A percentile compares a stretch with the other conserved stretches of the same genome.
phyloP scores from a whole-genome alignment of 2,329 filamentous ascomycete species.

The Fusarium devonianum region DNA sequence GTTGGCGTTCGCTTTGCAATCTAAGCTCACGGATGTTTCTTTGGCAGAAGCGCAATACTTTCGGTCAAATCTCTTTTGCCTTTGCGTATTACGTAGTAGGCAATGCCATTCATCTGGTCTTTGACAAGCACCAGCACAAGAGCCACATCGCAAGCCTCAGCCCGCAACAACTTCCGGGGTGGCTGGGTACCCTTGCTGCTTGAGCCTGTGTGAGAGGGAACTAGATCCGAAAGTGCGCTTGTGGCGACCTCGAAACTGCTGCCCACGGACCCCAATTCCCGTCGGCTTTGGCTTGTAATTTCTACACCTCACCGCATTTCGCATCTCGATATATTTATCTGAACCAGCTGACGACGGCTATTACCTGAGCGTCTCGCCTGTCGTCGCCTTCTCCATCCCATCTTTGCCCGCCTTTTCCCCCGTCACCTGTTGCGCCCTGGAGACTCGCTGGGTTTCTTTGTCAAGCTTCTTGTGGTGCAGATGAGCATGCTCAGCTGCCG shows the following conservation, averaged over 20 bases:
- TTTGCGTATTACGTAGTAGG: too few species aligned
- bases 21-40: too few species aligned
- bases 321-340: slow-evolving; percentile 21
- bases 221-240: slow-evolving; percentile 15
- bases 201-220: slow-evolving; percentile 31
- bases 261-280: slow-evolving; percentile 8
- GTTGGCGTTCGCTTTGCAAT: too few species aligned
- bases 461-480: slow-evolving; percentile 18
- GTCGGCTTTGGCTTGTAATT: slow-evolving; percentile 8
- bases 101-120: not conserved
- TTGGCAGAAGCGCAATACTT: too few species aligned
- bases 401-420: not conserved
- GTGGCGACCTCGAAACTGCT: slow-evolving; percentile 19
- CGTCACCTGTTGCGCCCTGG: slow-evolving; percentile 1
- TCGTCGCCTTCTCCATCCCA: slow-evolving; percentile 5
- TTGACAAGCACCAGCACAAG: slow-evolving; percentile 1
- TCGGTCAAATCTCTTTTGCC: too few species aligned
- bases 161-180: slow-evolving; percentile 24
- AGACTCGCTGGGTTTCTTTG: not conserved
- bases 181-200: slow-evolving; percentile 27
- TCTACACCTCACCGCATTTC: slow-evolving; percentile 31
- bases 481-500: slow-evolving; percentile 30
- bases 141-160: not conserved
- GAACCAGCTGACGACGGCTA: slow-evolving; percentile 20
- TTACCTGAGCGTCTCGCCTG: slow-evolving; percentile 15